Evolutionary conservation across 2,329 filamentous ascomycete species (phyloP), one percentile per base, ranked within the genome.

Genomic region (Coniochaeta sp.): DNA sequence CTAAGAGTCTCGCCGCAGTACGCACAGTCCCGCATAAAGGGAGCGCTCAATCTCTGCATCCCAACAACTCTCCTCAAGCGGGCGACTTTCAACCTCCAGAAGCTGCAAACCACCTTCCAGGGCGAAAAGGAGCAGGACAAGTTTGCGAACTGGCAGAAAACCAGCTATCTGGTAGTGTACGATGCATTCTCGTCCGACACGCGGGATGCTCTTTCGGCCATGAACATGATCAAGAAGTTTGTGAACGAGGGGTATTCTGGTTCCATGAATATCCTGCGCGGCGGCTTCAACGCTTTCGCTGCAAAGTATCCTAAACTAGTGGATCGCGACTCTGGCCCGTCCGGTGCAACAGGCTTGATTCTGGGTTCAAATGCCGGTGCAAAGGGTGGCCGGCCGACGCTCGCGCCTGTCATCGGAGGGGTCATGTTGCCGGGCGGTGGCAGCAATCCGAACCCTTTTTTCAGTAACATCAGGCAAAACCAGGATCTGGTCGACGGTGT

Each of bases 141-240:
- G 61, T 97, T 99, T 68, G 81, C 88, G 19, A 80, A 81, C 40
- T 98, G 95, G 95, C 82, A 78, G 60, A 80, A 84, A 8, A 87
- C 87, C 66, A 86, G 85, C 62, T 84, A 87, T 68, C 91, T 99
- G 22, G 81, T 98, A 40, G 91, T 96, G 0, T 98, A 98, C 69
- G 95, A 98, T 71, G 83, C 86, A 17, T 83, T 82, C 59, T 95
- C 93, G 0, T 78, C 83, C 0, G 87, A 93, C 60, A 81, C 88
- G 69, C 91, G 92, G 64, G 95, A 99, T 71, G 90, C 93, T 0
- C 77, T 84, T 1, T 86, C 89, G 5, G 89, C 92, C 28, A 79
- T 91, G 65, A 96, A 96, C 71, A 96, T 95, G 63, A 82, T 97
- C 26, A 96, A 93, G 72, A 99, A 99, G 70, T 99, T 99, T 68